Conservation (phyloP, 495 filamentous ascomycete genomes). For the Penicillium waksmanii region DNA sequence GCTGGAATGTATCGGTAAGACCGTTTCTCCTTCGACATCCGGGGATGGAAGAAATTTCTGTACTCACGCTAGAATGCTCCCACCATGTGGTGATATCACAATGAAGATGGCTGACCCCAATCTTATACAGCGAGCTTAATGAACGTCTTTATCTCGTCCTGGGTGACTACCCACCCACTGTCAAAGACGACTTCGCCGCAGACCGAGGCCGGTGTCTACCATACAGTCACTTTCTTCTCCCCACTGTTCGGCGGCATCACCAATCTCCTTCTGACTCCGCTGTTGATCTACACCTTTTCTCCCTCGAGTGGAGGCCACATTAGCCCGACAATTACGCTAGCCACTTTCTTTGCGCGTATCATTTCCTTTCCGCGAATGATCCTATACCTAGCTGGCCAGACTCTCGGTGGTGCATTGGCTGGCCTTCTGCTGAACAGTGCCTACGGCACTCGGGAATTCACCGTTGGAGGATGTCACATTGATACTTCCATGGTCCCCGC, state of each 20-base stretch:
- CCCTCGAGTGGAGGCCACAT: slow-evolving; percentile 56
- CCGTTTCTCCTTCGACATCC: background rate
- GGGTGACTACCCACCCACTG: slow-evolving; percentile 28
- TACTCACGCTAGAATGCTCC: background rate
- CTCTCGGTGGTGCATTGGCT: slow-evolving; percentile 46
- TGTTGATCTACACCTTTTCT: slow-evolving; percentile 56
- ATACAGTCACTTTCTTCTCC: slow-evolving; percentile 32
- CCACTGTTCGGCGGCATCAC: slow-evolving; percentile 44
- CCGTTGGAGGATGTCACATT: slow-evolving; percentile 40
- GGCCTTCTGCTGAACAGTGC: slow-evolving; percentile 43
- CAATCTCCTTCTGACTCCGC: slow-evolving; percentile 48
- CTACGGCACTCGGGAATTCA: slow-evolving; percentile 31
- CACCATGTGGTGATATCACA: background rate
- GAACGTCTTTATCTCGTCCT: slow-evolving; percentile 32
- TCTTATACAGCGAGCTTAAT: slow-evolving; percentile 29
- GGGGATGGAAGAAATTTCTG: background rate
- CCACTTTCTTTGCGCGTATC: slow-evolving; percentile 54
- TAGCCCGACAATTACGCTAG: slow-evolving; percentile 55
- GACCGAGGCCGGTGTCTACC: slow-evolving; percentile 27
- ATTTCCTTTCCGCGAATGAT: slow-evolving; percentile 51
- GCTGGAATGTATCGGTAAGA: slow-evolving; percentile 42
- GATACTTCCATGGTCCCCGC: slow-evolving; percentile 30
- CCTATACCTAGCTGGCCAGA: slow-evolving; percentile 49
- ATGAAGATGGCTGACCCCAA: slow-evolving; percentile 9
- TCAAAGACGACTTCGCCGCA: slow-evolving; percentile 20